A percentile compares a stretch with the other conserved stretches of the same genome.
Evolutionary conservation across 306 rosid species (phyloP).

Genomic region (Pachyrhizus erosus): DNA sequence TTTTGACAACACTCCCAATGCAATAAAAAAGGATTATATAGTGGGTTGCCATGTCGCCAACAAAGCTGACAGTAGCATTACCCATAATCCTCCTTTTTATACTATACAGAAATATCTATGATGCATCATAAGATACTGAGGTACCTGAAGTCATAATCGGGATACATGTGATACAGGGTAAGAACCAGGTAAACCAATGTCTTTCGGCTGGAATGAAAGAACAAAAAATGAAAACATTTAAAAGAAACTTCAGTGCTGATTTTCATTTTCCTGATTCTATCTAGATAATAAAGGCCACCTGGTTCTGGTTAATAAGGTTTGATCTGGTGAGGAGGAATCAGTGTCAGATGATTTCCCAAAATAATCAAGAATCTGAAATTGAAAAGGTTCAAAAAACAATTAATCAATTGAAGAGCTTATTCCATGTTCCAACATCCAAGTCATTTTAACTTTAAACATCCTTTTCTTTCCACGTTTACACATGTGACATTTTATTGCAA

Average conservation of each 20-base stretch:
- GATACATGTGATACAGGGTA: slow-evolving; percentile 91
- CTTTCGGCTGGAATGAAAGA: slow-evolving; percentile 80
- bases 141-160: slow-evolving; percentile 99
- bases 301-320: slow-evolving; percentile 66
- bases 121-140: slow-evolving; percentile 52
- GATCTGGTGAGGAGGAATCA: slow-evolving; percentile 77
- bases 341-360: slow-evolving; percentile 82
- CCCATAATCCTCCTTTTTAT: slow-evolving; percentile 87
- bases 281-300: slow-evolving; percentile 60
- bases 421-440: background rate
- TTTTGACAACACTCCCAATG: slow-evolving; percentile 99
- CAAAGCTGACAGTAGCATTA: slow-evolving; percentile 96
- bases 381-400: slow-evolving; percentile 13
- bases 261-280: slow-evolving; percentile 44
- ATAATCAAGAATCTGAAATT: slow-evolving; percentile 80
- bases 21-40: slow-evolving; percentile 71
- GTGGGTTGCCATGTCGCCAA: slow-evolving; percentile 98
- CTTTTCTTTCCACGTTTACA: background rate
- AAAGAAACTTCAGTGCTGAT: slow-evolving; percentile 42
- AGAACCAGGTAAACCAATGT: slow-evolving; percentile 93
- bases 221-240: slow-evolving; percentile 41
- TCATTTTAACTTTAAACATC: background rate
- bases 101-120: background rate
- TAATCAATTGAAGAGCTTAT: background rate
- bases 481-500: background rate